phyloP scores from a whole-genome alignment of 2,329 filamentous ascomycete species.

The Neonectria coccinea region DNA sequence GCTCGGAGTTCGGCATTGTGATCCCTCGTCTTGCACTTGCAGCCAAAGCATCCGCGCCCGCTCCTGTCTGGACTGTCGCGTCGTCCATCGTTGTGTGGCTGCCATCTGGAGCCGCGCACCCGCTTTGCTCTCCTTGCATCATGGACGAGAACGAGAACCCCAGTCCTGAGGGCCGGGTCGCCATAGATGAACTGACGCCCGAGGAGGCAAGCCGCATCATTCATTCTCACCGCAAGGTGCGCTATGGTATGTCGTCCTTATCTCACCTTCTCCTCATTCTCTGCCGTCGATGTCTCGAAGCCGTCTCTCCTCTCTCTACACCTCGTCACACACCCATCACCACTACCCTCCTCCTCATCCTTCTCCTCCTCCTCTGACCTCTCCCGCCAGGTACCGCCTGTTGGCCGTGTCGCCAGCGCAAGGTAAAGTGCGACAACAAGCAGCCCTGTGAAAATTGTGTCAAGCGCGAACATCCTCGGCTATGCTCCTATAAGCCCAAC shows the following conservation, averaged over 20 bases:
- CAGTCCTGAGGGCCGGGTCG: constrained; percentile 57
- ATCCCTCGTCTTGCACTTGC: constrained; percentile 41
- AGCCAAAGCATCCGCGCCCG: constrained; percentile 40
- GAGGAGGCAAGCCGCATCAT: constrained; percentile 77
- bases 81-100: constrained; percentile 42
- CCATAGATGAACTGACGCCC: constrained; percentile 69
- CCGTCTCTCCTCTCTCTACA: constrained; percentile 18
- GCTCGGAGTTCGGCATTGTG: constrained; percentile 54
- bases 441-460: constrained; percentile 76
- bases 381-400: constrained; percentile 66
- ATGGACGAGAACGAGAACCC: constrained; percentile 61
- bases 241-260: constrained; percentile 66
- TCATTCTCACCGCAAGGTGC: constrained; percentile 75
- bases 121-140: constrained; percentile 40
- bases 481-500: constrained; percentile 77
- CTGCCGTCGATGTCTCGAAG: background rate
- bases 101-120: constrained; percentile 33
- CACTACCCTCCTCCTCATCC: background rate
- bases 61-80: constrained; percentile 32
- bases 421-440: constrained; percentile 78
- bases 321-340: background rate
- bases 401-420: constrained; percentile 75
- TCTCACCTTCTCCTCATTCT: constrained; percentile 1
- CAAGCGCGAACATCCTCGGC: constrained; percentile 72
- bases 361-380: constrained; percentile 13